Evolutionary conservation across 2,329 filamentous ascomycete genomes (phyloP).

Genomic region (Fusarium humuli): DNA sequence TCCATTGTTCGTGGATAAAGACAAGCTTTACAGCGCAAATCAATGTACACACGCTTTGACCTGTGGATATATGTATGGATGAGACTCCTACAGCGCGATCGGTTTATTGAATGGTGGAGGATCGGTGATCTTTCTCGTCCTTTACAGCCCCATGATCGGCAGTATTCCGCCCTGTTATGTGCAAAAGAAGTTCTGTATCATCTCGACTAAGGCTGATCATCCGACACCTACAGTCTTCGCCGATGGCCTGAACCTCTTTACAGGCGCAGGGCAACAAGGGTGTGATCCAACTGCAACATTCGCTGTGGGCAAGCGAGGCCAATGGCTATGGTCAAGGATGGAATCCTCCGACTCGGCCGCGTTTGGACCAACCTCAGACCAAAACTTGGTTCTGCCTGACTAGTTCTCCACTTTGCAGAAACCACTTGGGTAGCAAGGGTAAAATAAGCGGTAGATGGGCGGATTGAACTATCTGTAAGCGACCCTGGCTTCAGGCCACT

Average conservation of each 20-base stretch:
- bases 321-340: not conserved
- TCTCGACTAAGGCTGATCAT: not conserved
- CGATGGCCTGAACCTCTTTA: not conserved
- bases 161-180: not conserved
- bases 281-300: too few species aligned
- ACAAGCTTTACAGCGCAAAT: not conserved
- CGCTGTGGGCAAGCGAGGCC: too few species aligned
- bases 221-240: not conserved
- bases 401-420: rapidly evolving
- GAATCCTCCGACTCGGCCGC: not conserved
- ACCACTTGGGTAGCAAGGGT: not conserved
- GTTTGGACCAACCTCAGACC: not conserved
- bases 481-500: rapidly evolving
- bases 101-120: not conserved
- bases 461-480: not conserved
- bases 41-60: not conserved
- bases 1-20: not conserved
- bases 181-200: not conserved
- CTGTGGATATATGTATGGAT: not conserved
- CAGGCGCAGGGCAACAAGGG: not conserved
- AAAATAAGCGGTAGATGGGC: rapidly evolving
- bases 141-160: not conserved
- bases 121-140: not conserved
- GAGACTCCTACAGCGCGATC: not conserved
- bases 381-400: rapidly evolving